Evolutionary conservation across 2,329 filamentous ascomycete species (phyloP), one percentile per base, ranked within the genome.

Genomic region (Colletotrichum theobromicola): DNA sequence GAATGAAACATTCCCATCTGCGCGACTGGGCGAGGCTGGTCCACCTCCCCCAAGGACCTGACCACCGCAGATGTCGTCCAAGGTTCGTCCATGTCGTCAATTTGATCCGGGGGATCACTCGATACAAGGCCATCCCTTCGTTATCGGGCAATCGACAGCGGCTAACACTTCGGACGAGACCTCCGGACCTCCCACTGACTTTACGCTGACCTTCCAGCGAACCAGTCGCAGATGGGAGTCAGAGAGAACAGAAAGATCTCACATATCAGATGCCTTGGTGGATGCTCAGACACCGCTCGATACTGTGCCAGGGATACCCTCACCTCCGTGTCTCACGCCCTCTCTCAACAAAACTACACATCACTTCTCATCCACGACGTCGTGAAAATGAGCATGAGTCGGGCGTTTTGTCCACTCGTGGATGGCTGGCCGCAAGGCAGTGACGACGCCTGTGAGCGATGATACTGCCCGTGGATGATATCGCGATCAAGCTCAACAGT

Each of bases 1-100:
- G 64, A 74, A 69, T 75, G 70, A 75, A 73, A 74, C 73, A 75
- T 69, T 75, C 35, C 70, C 63, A 73, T 69, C 73, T 57, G 68
- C 42, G 62, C 63, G 37, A 74, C 72, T 72, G 68, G 42, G 34
- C 53, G 68, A 72, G 68, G 72, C 72, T 74, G 72, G 72, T 28
- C 61, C 53, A 42, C 70, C 37, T 13, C n/a, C 60, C 60, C 63
- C 42, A 50, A 70, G 6, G 26, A 62, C 30, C 32, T 37, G 18
- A 9, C 37, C 35, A 64, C 37, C 26, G n/a, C 62, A 42, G 46
- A 50, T 53, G 34, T 64, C 32, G 26, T 46, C 62, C 61, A 64
- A 21, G 28, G n/a, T 21, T 55, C 70, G 57, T 46, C 66, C 35
- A 34, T 35, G 67, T 63, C 57, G 57, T 70, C 58, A 55, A 64